These are phyloP conservation scores for Rosa chinensis DNA, from an alignment of 306 rosid species.

Conservation along the genomic window DNA sequence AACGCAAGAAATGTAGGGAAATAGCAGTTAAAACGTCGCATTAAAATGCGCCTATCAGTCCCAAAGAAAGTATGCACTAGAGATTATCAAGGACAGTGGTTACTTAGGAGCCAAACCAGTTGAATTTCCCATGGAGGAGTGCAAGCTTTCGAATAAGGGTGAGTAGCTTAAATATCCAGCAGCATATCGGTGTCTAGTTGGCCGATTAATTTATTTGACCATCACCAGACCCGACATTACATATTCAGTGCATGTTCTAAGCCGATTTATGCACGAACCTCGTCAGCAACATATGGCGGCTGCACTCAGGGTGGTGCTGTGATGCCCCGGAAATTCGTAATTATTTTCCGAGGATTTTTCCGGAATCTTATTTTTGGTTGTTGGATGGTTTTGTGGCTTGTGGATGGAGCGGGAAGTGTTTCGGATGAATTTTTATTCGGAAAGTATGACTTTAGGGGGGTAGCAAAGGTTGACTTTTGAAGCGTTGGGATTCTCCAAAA, in stretches of 20 bases:
- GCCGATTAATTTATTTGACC: neutral
- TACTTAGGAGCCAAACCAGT: neutral
- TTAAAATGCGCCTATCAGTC: no score
- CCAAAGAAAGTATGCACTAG: neutral
- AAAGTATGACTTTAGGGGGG: no score
- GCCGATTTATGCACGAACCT: neutral
- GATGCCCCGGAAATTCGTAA: no score
- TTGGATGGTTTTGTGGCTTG: no score
- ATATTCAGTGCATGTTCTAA: neutral
- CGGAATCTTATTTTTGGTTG: no score
- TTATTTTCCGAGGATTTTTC: no score
- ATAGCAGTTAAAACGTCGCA: no score
- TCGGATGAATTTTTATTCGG: no score
- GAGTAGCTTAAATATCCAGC: neutral
- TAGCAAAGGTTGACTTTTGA: no score
- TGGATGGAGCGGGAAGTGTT: no score
- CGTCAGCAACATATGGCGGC: neutral
- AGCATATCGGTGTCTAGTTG: neutral
- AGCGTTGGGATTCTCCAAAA: no score
- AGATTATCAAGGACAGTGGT: neutral
- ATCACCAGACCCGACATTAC: conserved; percentile 1
- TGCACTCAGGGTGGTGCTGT: neutral
- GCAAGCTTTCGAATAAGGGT: neutral
- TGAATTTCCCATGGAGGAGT: neutral
- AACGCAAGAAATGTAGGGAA: no score